phyloP scores from a whole-genome alignment of 2,329 filamentous ascomycete genomes.

The Pseudocercospora crystallina region DNA sequence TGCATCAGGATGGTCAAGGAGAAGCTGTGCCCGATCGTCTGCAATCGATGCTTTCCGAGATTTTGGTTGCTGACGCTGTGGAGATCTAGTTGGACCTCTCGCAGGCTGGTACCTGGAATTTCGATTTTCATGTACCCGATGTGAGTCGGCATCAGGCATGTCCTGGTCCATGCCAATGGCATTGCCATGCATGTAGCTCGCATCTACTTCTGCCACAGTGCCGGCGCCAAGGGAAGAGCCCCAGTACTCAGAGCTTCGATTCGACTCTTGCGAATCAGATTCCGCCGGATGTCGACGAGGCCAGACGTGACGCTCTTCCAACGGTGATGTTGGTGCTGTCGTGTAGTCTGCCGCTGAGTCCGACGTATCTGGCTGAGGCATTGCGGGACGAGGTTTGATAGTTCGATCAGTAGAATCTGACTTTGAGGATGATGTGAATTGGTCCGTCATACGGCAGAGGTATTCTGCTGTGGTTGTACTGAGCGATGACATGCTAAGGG shows the following conservation, averaged over 20 bases:
- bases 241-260: neutral
- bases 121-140: too few relatives aligned
- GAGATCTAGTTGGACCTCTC: too few relatives aligned
- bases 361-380: neutral
- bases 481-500: conserved; percentile 8
- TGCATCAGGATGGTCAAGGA: too few relatives aligned
- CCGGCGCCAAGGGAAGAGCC: neutral
- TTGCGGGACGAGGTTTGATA: too few relatives aligned
- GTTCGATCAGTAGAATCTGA: conserved; percentile 1
- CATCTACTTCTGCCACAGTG: neutral
- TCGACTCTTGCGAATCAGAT: neutral
- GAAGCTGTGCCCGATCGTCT: too few relatives aligned
- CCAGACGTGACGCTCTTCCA: neutral
- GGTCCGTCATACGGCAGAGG: neutral
- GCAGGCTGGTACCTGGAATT: too few relatives aligned
- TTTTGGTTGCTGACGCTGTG: too few relatives aligned
- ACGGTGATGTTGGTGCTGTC: neutral
- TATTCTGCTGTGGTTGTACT: conserved; percentile 5
- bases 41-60: too few relatives aligned
- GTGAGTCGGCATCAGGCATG: too few relatives aligned
- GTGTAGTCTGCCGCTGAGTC: neutral
- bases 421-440: conserved; percentile 9
- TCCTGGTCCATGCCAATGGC: too few relatives aligned
- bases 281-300: neutral
- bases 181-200: too few relatives aligned